Evolutionary conservation across 2,329 filamentous ascomycete species (phyloP), one percentile per base, ranked within the genome.

Genomic region (Aureobasidium sp.): DNA sequence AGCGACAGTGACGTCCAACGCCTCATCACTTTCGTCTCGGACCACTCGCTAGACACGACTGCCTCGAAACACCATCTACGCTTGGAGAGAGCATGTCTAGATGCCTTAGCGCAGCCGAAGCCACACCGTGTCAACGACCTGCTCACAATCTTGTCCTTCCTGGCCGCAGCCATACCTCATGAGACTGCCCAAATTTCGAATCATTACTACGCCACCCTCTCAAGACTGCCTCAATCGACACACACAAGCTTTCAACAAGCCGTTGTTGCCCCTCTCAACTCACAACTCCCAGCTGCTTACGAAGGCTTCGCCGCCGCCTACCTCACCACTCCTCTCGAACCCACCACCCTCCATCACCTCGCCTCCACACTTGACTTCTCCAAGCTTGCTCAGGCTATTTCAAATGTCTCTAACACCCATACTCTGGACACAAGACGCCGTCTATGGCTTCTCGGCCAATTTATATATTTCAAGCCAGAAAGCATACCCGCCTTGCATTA

Each of bases 391-490:
- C 42, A 53, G 10, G 59, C 53, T 3, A 42, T 52, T 0, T 53
- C 49, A 3, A 61, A 48, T 55, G 29, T 42, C 58, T 32, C 8
- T 32, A 9, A 15, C 32, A 0, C 2, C 29, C 0, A 30, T 42
- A 10, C 21, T 53, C 1, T 21, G 21, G 62, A 63, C n/a, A 27
- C 45, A 15, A 58, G 64, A 34, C 37, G 39, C 63, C 78, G 80
- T 15, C 69, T 85, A 21, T 85, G 83, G 76, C 73, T 87, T 9
- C 74, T 87, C 44, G 78, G 81, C 29, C 81, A 83, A 64, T 79
- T 86, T 64, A 82, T 87, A 52, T 85, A 61, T 47, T 25, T 65
- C 32, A 60, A 59, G 3, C 53, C 63, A 5, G 62, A 62, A 21
- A 63, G 50, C 30, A 53, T 67, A 57, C 78, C 80, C 36, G 39